Evolutionary conservation across 164 flowering plant genomes (phyloP), one percentile per base, ranked within the genome.

Genomic region (Stephania japonica): DNA sequence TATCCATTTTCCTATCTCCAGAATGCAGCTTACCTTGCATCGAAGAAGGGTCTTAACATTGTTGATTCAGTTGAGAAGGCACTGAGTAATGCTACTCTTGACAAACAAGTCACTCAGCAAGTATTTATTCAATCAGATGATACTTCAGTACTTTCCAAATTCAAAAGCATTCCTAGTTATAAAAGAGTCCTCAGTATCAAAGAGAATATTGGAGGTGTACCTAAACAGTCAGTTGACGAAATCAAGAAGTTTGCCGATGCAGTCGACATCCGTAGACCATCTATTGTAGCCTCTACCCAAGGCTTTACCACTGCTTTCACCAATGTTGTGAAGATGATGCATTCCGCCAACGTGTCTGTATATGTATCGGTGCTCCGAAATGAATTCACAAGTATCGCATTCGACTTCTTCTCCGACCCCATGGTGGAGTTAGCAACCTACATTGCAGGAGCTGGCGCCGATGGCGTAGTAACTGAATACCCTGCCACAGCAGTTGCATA

Each of bases 21-120:
- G 99, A 89, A 96, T 78, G 97, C 97, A 67, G 85, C 97, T 16
- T 91, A 85, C 83, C 85, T 95, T 19, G 98, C 97, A 72, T 84
- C 94, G 32, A 89, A 87, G 81, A 85, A 88, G 81, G 93, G 93
- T 24, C 84, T 93, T 0, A 83, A 77, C 85, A 77, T 90, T 1
- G 75, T 83, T 10, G 88, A 79, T 70, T 81, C 83, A 0, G 95
- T 89, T 12, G 56, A 72, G 14, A 74, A 74, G 0, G 95, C 97
- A 68, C 81, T 96, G 71, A 78, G 38, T 70, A 89, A 90, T 68
- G 94, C 95, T 27, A 86, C 88, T 13, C 80, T 87, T 5, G 94
- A 92, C 79, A 87, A 91, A 77, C 87, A 85, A 78, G 74, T 85
- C 0, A 85, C 89, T 19, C 96, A 89, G 70, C 78, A 86, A 78